phyloP scores from a whole-genome alignment of 371 early-diverging fungal genomes.

The Mucor velutinosus region DNA sequence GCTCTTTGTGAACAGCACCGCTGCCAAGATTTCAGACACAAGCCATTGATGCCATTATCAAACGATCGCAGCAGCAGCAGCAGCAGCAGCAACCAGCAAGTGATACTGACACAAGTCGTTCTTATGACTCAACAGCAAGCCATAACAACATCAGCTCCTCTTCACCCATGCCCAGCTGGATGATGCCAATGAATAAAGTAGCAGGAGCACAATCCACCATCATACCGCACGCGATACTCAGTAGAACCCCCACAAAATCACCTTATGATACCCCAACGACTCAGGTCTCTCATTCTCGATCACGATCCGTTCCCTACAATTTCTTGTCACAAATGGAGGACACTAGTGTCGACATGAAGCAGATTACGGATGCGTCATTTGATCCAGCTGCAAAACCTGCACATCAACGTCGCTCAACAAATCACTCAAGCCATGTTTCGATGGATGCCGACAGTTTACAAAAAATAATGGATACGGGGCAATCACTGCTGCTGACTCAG shows the following conservation, averaged over 20 bases:
- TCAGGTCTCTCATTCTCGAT: slow-evolving; percentile 28
- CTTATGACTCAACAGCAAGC: background rate
- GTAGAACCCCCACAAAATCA: background rate
- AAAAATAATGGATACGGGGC: slow-evolving; percentile 29
- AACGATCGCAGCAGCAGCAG: background rate
- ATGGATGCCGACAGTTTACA: slow-evolving; percentile 7
- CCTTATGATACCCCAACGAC: background rate
- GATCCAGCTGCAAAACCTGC: background rate
- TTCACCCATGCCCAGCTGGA: slow-evolving; percentile 3
- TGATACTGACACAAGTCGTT: background rate
- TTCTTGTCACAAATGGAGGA: background rate
- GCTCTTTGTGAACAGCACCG: slow-evolving; percentile 22
- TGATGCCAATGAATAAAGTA: slow-evolving; percentile 1
- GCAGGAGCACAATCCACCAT: background rate
- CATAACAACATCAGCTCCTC: background rate
- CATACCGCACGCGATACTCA: background rate
- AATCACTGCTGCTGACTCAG: slow-evolving; percentile 36
- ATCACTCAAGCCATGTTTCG: slow-evolving; percentile 3
- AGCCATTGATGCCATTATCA: slow-evolving; percentile 38
- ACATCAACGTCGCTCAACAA: background rate
- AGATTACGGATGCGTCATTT: background rate
- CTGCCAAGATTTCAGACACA: slow-evolving; percentile 39
- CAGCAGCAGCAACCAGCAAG: background rate
- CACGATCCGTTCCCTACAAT: slow-evolving; percentile 29
- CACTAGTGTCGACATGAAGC: background rate